phyloP scores from a whole-genome alignment of 2,329 filamentous ascomycete genomes.

The Thielaviopsis euricoi region DNA sequence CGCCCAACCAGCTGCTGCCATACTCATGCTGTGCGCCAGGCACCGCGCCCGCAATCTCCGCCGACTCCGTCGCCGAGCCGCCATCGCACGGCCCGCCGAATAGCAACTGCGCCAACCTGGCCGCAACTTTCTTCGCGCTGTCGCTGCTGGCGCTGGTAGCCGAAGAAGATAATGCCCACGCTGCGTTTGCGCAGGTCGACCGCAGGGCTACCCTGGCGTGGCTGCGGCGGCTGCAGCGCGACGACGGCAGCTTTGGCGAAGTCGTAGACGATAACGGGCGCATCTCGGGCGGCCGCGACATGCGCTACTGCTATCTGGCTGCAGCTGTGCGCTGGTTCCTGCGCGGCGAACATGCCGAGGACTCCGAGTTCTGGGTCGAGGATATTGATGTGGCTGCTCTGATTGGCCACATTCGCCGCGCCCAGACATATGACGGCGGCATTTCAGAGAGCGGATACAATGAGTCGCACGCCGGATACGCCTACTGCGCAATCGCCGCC shows the following conservation, averaged over 20 bases:
- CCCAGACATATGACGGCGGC: conserved; percentile 71
- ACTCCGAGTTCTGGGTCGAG: conserved; percentile 36
- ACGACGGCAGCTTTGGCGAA: conserved; percentile 85
- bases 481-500: conserved; percentile 71
- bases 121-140: conserved; percentile 80
- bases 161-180: conserved; percentile 26
- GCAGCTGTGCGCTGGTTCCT: conserved; percentile 70
- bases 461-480: conserved; percentile 81
- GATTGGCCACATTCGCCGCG: conserved; percentile 51
- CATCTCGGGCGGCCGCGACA: conserved; percentile 66
- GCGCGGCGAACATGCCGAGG: conserved; percentile 38
- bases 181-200: conserved; percentile 46
- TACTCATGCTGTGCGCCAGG: conserved; percentile 16
- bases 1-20: conserved; percentile 47
- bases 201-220: conserved; percentile 53
- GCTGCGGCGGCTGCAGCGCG: conserved; percentile 59
- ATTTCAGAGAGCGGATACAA: conserved; percentile 62
- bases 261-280: conserved; percentile 40
- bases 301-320: conserved; percentile 77
- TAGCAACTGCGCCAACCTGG: conserved; percentile 44
- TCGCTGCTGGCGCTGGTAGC: conserved; percentile 43
- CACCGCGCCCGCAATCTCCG: neutral
- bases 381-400: conserved; percentile 63
- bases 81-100: conserved; percentile 1
- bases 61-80: neutral